Percentiles rank a stretch among this genome's conserved stretches.
Evolutionary conservation across 768 basidiomycete species (phyloP).

Genomic region (Mycena floridula): DNA sequence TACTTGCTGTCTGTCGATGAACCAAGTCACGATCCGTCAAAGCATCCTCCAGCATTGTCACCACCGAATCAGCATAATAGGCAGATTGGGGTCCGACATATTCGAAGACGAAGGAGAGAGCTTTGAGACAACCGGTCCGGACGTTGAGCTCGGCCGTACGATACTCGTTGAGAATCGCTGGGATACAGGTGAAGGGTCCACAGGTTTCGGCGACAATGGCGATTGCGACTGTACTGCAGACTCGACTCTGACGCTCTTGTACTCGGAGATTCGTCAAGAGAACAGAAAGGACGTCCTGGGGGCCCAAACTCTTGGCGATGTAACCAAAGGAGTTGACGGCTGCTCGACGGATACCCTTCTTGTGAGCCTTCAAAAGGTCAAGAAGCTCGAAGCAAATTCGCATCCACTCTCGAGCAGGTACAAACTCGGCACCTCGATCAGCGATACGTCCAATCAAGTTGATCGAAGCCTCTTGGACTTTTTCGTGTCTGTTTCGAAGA

Average conservation of each 20-base stretch:
- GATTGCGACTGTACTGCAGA: constrained; percentile 97
- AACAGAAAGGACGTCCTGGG: constrained; percentile 95
- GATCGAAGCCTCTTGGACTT: constrained; percentile 98
- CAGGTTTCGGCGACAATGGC: constrained; percentile 94
- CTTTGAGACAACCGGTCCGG: constrained; percentile 97
- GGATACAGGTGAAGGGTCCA: constrained; percentile 97
- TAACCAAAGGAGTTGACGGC: constrained; percentile 99
- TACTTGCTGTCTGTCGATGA: constrained; percentile 95
- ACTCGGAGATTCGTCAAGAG: constrained; percentile 94
- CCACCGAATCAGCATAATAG: constrained; percentile 95
- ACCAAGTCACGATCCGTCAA: constrained; percentile 97
- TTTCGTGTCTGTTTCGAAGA: constrained; percentile 96
- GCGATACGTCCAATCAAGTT: constrained; percentile 99
- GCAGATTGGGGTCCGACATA: constrained; percentile 96
- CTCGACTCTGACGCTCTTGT: constrained; percentile 97
- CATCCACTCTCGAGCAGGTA: constrained; percentile 99
- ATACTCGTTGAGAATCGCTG: constrained; percentile 97
- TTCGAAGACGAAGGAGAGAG: constrained; percentile 97
- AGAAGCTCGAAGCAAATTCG: constrained; percentile 98
- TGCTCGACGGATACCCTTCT: constrained; percentile 97
- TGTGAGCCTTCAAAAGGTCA: constrained; percentile 96
- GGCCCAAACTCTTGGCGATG: constrained; percentile 98
- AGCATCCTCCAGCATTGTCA: constrained; percentile 97
- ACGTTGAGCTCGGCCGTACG: constrained; percentile 98
- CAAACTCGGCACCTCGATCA: constrained; percentile 98